Evolutionary conservation across 2,329 filamentous ascomycete genomes (phyloP), one percentile per base, ranked within the genome.

Genomic region (Leptographium procerum): DNA sequence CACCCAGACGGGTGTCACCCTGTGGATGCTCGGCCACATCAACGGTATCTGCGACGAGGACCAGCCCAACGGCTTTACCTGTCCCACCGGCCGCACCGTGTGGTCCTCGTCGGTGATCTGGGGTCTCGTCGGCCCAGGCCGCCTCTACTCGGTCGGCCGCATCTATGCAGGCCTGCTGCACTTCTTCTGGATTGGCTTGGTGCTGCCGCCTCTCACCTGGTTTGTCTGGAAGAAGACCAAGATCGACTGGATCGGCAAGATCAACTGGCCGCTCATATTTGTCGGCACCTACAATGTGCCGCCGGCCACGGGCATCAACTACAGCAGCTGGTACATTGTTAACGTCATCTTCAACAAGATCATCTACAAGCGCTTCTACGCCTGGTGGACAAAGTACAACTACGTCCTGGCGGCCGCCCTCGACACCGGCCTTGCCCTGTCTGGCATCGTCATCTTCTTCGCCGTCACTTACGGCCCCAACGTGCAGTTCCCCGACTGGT

Each of bases 61-160:
- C 55, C 74, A 77, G 56, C 62, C 71, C 0, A 73, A 76, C 59
- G 71, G 74, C 7, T 80, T 78, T 65, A 73, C 71, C 24, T 81
- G 78, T 62, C 76, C 76, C 16, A 70, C 72, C 60, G 76, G 75
- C 9, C 71, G 74, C n/a, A 75, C 74, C n/a, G 72, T 75, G 5
- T 77, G 73, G 62, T 77, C 73, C 3, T 73, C 74, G 1, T 75
- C 73, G 1, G 69, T 79, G 16, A 73, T 79, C 58, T 80, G 77
- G 77, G 79, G 75, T 51, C 71, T 73, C n/a, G 73, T 81, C 19
- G 78, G 79, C 1, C 79, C 78, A 0, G 68, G 69, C 1, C 70
- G 77, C 16, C 69, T 79, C 2, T 79, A 77, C 66, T 74, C 71
- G 6, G 67, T 67, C 16, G 77, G 76, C 6, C 68, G 70, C 54